These are phyloP conservation scores for Clonostachys rosea DNA, from an alignment of 2,329 filamentous ascomycete species.

Conservation along the genomic window DNA sequence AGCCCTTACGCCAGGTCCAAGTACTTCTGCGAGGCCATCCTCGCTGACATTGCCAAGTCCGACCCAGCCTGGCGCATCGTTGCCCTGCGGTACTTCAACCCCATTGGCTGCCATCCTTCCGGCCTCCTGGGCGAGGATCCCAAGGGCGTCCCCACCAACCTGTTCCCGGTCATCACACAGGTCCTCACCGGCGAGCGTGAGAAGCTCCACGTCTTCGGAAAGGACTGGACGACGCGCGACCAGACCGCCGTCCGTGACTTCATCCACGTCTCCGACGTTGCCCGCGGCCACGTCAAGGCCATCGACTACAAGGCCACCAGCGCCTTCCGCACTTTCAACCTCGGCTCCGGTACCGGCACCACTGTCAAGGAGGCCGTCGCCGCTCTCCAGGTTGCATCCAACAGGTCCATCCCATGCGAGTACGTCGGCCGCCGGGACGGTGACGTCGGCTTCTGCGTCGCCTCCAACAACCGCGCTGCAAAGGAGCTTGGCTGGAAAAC, in stretches of 20 bases:
- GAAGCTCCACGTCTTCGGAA: conserved; percentile 57
- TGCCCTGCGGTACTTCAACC: conserved; percentile 64
- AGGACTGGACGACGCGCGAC: conserved; percentile 61
- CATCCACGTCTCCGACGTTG: conserved; percentile 63
- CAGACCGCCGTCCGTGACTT: conserved; percentile 65
- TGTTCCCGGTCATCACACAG: conserved; percentile 59
- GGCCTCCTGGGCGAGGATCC: conserved; percentile 62
- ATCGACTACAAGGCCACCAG: conserved; percentile 25
- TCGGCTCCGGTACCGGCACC: conserved; percentile 38
- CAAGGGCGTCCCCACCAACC: conserved; percentile 54
- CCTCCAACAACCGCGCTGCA: conserved; percentile 29
- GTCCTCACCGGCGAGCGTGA: conserved; percentile 50
- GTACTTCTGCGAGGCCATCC: conserved; percentile 63
- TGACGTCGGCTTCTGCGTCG: conserved; percentile 37
- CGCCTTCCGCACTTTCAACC: conserved; percentile 35
- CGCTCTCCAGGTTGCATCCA: conserved; percentile 28
- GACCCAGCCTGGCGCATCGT: conserved; percentile 60
- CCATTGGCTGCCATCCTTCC: conserved; percentile 60
- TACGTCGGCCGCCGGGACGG: conserved; percentile 29
- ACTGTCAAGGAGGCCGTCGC: conserved; percentile 36
- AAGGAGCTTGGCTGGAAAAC: conserved; percentile 34
- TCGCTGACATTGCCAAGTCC: conserved; percentile 55
- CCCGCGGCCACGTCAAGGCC: conserved; percentile 59
- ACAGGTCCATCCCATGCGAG: conserved; percentile 26
- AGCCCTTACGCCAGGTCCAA: conserved; percentile 64